Evolutionary conservation across 2,329 filamentous ascomycete genomes (phyloP).

Genomic region (Westerdykella ornata): DNA sequence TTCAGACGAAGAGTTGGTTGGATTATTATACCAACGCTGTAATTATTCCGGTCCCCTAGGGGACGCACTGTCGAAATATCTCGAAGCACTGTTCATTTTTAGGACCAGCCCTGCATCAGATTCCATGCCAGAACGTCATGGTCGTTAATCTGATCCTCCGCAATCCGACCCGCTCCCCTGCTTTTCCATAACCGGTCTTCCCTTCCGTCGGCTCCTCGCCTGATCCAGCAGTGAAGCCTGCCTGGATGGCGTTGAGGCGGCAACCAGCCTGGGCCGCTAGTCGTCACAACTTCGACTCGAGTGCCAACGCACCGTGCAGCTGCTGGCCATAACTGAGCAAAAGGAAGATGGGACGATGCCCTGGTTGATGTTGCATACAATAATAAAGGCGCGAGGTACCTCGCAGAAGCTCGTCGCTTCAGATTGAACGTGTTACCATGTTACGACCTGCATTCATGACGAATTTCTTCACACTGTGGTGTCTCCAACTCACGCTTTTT

Average conservation of each 20-base stretch:
- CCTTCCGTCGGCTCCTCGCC: conserved; percentile 15
- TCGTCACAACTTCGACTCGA: conserved; percentile 16
- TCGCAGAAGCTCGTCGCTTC: conserved; percentile 11
- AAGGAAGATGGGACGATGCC: conserved; percentile 11
- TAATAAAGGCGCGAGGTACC: conserved; percentile 25
- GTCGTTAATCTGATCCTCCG: conserved; percentile 21
- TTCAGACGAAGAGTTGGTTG: no score
- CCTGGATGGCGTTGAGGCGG: conserved; percentile 19
- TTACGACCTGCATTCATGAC: conserved; percentile 4
- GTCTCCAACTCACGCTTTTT: conserved; percentile 18
- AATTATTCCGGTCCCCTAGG: no score
- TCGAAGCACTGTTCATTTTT: no score
- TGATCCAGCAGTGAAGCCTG: conserved; percentile 3
- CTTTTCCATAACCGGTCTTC: conserved; percentile 13
- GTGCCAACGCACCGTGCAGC: conserved; percentile 36
- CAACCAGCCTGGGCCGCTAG: conserved; percentile 17
- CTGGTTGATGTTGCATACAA: conserved; percentile 11
- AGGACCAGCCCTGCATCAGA: conserved; percentile 1
- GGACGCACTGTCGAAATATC: no score
- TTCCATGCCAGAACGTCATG: conserved; percentile 22
- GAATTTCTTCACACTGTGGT: conserved; percentile 18
- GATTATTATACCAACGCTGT: no score
- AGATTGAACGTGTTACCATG: conserved; percentile 11
- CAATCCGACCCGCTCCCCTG: conserved; percentile 16
- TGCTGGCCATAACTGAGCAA: conserved; percentile 16